Percentiles rank a stretch among this genome's conserved stretches.
phyloP scores from a whole-genome alignment of 352 stramenopile genomes.

The Elongisporangium undulatum region DNA sequence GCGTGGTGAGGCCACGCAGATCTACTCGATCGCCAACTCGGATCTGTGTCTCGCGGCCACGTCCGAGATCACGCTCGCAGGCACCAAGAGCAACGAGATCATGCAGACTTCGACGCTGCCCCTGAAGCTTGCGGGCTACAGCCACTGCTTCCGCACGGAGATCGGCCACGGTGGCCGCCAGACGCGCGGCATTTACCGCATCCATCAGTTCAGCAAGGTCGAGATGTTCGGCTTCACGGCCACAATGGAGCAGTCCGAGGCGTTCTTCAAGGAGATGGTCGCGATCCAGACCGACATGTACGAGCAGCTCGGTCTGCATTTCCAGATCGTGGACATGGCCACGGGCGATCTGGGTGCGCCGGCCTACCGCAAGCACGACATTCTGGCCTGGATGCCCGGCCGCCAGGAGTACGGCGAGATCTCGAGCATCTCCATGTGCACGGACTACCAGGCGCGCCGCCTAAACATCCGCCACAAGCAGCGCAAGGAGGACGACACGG shows the following conservation, averaged over 20 bases:
- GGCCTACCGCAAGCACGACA: conserved; percentile 84
- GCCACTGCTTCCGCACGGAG: conserved; percentile 87
- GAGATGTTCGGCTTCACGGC: conserved; percentile 87
- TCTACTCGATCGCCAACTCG: conserved; percentile 83
- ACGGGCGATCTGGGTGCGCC: conserved; percentile 74
- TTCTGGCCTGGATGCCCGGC: conserved; percentile 86
- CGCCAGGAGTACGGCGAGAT: conserved; percentile 77
- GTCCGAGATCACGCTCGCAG: conserved; percentile 84
- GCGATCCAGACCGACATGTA: conserved; percentile 76
- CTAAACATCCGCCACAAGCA: conserved; percentile 85
- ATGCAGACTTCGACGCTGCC: conserved; percentile 49
- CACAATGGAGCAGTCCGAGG: conserved; percentile 55
- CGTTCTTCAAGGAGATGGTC: conserved; percentile 79
- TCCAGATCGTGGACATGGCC: conserved; percentile 83
- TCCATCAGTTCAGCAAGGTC: conserved; percentile 90
- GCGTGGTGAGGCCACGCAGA: conserved; percentile 80
- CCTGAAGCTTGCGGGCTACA: conserved; percentile 75
- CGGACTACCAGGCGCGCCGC: conserved; percentile 83
- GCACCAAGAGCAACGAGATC: conserved; percentile 74
- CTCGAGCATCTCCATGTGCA: conserved; percentile 87
- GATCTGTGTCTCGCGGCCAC: conserved; percentile 83
- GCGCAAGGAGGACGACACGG: conserved; percentile 43
- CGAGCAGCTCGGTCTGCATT: conserved; percentile 72
- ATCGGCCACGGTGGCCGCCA: conserved; percentile 70
- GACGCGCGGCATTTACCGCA: conserved; percentile 82